Evolutionary conservation across 1,139 yeast genomes (phyloP).

Genomic region (Pichia inconspicua): DNA sequence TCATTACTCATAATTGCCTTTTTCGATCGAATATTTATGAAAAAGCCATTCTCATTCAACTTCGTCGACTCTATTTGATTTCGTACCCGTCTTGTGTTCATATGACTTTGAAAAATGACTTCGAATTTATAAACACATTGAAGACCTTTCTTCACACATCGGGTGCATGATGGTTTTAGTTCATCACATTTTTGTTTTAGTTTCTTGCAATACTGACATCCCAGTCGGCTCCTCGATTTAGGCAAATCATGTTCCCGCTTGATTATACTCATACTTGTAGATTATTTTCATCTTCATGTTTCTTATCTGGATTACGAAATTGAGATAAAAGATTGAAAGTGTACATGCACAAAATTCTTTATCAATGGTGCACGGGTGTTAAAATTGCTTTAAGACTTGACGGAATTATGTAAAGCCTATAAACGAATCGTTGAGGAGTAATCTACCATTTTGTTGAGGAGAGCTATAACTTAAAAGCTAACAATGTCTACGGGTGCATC

Average conservation of each 20-base stretch:
- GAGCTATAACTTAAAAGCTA: not conserved
- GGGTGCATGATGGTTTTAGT: conserved; percentile 9
- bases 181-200: conserved; percentile 13
- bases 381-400: not conserved
- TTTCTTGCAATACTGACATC: conserved; percentile 12
- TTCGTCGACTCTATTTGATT: too few species aligned
- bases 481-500: conserved; percentile 53
- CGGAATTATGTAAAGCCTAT: not conserved
- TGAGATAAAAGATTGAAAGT: too few species aligned
- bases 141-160: conserved; percentile 7
- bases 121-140: conserved; percentile 11
- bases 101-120: conserved; percentile 12
- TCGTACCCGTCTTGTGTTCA: not conserved
- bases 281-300: too few species aligned
- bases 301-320: too few species aligned
- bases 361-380: too few species aligned
- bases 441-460: too few species aligned
- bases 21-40: not conserved
- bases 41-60: not conserved
- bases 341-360: too few species aligned
- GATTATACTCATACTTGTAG: too few species aligned
- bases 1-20: not conserved
- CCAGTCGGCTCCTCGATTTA: conserved; percentile 11
- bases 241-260: not conserved
- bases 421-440: too few species aligned